A percentile compares a stretch with the other conserved stretches of the same genome.
Evolutionary conservation across 176 grass and related monocot species (phyloP).

Genomic region (Oryza rufipogon): DNA sequence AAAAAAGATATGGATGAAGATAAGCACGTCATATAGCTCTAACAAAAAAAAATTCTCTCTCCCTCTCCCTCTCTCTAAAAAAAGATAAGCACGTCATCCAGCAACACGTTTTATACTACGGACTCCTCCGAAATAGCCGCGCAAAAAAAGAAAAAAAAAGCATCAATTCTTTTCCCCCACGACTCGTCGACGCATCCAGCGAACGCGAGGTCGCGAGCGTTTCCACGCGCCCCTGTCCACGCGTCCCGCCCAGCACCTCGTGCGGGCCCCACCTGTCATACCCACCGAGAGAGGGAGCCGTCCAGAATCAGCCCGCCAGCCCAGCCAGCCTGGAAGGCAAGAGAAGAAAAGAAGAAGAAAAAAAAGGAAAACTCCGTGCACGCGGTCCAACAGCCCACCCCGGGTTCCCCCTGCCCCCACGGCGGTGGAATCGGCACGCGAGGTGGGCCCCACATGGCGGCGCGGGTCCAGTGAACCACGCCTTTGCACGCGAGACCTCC

Average conservation of each 20-base stretch:
- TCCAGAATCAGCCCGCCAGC: not conserved
- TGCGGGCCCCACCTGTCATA: constrained; percentile 3
- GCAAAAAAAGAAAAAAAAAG: too few species aligned
- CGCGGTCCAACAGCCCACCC: constrained; percentile 33
- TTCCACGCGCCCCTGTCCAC: not conserved
- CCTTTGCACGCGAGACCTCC: not conserved
- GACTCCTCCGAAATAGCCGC: too few species aligned
- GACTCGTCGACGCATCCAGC: too few species aligned
- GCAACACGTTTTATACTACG: too few species aligned
- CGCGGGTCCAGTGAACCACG: constrained; percentile 37
- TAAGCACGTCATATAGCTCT: too few species aligned
- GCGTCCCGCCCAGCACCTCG: not conserved
- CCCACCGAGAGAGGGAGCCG: not conserved
- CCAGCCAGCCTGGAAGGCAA: not conserved
- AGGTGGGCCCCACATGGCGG: not conserved
- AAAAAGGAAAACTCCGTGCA: not conserved
- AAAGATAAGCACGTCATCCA: too few species aligned
- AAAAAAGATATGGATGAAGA: too few species aligned
- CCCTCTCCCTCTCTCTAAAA: too few species aligned
- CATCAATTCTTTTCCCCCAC: too few species aligned
- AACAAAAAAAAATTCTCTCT: too few species aligned
- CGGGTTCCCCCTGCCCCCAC: not conserved
- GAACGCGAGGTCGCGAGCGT: too few species aligned
- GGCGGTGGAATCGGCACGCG: not conserved
- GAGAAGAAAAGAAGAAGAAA: too few species aligned